phyloP scores from a whole-genome alignment of 2,329 filamentous ascomycete species.

The Trematosphaeria pertusa region DNA sequence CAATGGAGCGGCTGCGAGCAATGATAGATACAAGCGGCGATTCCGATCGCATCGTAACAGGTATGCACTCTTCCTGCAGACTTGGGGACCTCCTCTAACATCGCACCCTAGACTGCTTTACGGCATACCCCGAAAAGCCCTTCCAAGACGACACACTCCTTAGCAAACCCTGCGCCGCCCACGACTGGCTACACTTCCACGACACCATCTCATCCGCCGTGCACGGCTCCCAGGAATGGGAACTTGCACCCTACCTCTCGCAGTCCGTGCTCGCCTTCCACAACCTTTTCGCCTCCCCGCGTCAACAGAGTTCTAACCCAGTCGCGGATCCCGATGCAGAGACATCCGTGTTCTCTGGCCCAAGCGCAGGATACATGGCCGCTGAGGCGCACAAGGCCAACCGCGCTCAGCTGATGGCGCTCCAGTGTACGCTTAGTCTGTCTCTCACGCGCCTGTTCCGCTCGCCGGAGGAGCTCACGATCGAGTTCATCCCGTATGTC shows the following conservation, averaged over 20 bases:
- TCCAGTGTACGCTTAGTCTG: conserved; percentile 76
- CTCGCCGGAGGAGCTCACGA: conserved; percentile 76
- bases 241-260: conserved; percentile 84
- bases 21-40: conserved; percentile 83
- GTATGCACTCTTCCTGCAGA: conserved; percentile 31
- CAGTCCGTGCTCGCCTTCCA: conserved; percentile 91
- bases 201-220: conserved; percentile 81
- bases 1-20: conserved; percentile 74
- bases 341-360: conserved; percentile 78
- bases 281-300: conserved; percentile 78
- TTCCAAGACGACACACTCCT: conserved; percentile 94
- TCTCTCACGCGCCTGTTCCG: conserved; percentile 79
- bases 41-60: conserved; percentile 75
- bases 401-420: conserved; percentile 71
- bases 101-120: conserved; percentile 73
- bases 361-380: conserved; percentile 81
- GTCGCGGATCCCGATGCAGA: conserved; percentile 47
- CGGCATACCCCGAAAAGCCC: conserved; percentile 82
- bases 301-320: conserved; percentile 52
- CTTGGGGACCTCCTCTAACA: too few relatives aligned
- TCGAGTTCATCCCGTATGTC: conserved; percentile 84
- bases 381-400: conserved; percentile 82
- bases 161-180: conserved; percentile 83
- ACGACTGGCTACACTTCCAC: conserved; percentile 96
- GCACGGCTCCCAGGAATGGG: conserved; percentile 89